Conservation (phyloP, 2,329 filamentous ascomycete species). For the Phialophora expanda region DNA sequence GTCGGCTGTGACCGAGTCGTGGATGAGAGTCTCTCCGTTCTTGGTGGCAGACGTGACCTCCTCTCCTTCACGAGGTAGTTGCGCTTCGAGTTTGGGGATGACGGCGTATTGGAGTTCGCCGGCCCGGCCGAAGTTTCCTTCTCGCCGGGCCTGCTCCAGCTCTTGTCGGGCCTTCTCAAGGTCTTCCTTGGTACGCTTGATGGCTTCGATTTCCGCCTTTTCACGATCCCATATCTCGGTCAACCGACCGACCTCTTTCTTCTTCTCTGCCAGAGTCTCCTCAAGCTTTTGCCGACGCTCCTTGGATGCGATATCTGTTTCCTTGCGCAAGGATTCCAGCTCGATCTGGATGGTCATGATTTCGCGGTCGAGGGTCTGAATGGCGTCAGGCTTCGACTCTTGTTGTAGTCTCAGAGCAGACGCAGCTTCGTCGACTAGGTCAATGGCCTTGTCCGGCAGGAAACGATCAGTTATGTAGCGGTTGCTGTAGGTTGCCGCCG, state of each 20-base stretch:
- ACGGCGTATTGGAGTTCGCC: conserved; percentile 86
- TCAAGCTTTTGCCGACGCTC: conserved; percentile 89
- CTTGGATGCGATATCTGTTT: conserved; percentile 85
- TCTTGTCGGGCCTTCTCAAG: conserved; percentile 84
- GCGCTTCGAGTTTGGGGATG: conserved; percentile 80
- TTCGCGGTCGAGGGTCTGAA: conserved; percentile 87
- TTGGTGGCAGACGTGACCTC: conserved; percentile 44
- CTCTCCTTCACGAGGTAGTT: conserved; percentile 74
- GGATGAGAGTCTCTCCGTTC: conserved; percentile 69
- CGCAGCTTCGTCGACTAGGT: conserved; percentile 93
- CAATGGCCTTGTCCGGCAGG: conserved; percentile 95
- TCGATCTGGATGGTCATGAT: conserved; percentile 99
- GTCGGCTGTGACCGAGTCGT: conserved; percentile 93
- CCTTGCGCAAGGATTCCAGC: conserved; percentile 89
- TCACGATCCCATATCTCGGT: conserved; percentile 91
- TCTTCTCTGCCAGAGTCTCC: conserved; percentile 72
- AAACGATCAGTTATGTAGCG: conserved; percentile 97
- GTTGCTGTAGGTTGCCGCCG: conserved; percentile 89
- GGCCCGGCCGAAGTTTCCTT: conserved; percentile 87
- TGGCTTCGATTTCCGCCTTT: conserved; percentile 78
- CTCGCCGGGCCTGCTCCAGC: conserved; percentile 82
- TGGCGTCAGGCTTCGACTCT: conserved; percentile 94
- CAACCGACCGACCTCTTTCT: conserved; percentile 75
- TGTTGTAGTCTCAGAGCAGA: conserved; percentile 89
- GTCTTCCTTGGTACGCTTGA: conserved; percentile 87